Conservation (phyloP, 257 asterid genomes). For the Solanum pimpinellifolium region DNA sequence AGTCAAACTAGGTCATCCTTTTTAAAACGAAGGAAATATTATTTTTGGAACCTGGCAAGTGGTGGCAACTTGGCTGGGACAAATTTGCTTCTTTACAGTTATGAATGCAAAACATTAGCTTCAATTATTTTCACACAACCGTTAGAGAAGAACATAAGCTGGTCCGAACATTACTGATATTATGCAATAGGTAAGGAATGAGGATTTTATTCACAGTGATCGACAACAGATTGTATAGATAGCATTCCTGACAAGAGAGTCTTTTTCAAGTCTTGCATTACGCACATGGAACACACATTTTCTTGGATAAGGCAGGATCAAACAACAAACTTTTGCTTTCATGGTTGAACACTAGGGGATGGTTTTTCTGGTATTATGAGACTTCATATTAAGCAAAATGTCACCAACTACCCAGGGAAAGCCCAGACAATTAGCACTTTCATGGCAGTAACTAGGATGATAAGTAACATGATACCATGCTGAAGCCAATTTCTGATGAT, state of each 20-base stretch:
- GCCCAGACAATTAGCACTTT: constrained; percentile 54
- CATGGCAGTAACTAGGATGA: constrained; percentile 30
- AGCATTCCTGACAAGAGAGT: background rate
- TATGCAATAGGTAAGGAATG: background rate
- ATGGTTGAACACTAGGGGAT: background rate
- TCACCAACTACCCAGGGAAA: constrained; percentile 90
- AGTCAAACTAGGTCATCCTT: no score
- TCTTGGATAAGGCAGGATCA: background rate
- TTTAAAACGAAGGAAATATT: no score
- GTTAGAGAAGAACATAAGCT: background rate
- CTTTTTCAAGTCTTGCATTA: background rate
- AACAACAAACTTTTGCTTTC: background rate
- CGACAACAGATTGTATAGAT: background rate
- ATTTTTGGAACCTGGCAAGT: no score
- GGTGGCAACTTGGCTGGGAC: no score
- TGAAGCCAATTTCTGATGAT: constrained; percentile 50
- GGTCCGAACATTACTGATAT: background rate
- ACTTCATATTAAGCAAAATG: constrained; percentile 48
- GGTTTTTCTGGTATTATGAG: constrained; percentile 2
- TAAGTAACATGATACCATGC: constrained; percentile 88
- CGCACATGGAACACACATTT: background rate
- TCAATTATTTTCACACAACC: background rate
- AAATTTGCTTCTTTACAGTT: background rate
- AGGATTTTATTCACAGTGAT: background rate
- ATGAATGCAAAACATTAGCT: background rate